phyloP scores from a whole-genome alignment of 257 asterid species.

The Rauvolfia tetraphylla region DNA sequence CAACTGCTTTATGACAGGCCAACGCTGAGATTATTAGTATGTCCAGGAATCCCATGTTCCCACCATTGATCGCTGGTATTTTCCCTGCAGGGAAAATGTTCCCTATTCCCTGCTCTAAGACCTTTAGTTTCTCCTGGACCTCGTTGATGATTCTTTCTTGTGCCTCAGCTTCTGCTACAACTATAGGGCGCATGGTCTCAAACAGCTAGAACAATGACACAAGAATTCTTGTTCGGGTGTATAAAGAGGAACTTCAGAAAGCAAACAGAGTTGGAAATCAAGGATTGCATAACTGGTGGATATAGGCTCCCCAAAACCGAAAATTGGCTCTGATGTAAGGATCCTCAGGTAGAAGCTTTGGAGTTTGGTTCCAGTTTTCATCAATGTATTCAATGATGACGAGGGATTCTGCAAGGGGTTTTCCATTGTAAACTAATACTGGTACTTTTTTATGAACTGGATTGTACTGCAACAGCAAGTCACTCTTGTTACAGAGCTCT shows the following conservation, averaged over 20 bases:
- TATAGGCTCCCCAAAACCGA: constrained; percentile 24
- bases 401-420: constrained; percentile 27
- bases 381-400: constrained; percentile 24
- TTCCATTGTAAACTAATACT: constrained; percentile 23
- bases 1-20: no score
- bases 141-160: constrained; percentile 15
- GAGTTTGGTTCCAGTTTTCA: constrained; percentile 18
- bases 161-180: constrained; percentile 6
- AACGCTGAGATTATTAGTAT: no score
- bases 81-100: no score
- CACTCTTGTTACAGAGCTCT: constrained; percentile 21
- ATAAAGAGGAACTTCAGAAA: not conserved
- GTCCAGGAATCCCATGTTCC: no score
- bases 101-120: no score
- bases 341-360: constrained; percentile 11
- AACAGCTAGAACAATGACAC: constrained; percentile 16
- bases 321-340: constrained; percentile 15
- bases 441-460: constrained; percentile 20
- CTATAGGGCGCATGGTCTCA: constrained; percentile 20
- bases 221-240: not conserved
- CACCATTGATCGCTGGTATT: no score
- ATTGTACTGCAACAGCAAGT: constrained; percentile 20
- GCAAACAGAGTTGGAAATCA: not conserved
- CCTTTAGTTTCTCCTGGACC: no score
- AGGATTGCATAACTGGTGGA: not conserved